Base-by-base conservation (phyloP, 148 eudicot genomes). In the Gaultheria prostrata region DNA sequence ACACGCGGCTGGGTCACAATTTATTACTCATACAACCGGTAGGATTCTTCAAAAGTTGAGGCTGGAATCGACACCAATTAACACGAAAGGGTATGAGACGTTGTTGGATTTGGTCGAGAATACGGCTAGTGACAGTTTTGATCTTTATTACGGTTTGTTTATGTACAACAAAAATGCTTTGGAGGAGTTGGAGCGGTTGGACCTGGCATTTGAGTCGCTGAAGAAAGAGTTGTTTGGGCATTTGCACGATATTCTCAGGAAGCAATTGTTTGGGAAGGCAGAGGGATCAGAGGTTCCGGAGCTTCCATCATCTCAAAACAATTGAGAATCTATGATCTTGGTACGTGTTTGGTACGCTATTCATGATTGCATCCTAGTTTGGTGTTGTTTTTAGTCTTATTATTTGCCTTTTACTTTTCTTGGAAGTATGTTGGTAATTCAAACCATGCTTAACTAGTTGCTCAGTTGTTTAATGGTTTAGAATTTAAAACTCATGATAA, bases 1-100 rank as follows among this genome's bases (percentile, higher is more conserved):
- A 43, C 85, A 91, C 28, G 98, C 98, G 0, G 98, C 98, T 0
- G 95, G 90, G 10, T 89, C 98, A 1, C 98, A 95, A 84, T 95
- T 95, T 82, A 92, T 95, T 14, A 95, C 98, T 1, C 98, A 94
- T 89, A 90, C 95, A 43, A 86, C 87, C 80, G 98, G 98, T 84
- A 89, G 98, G 85, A 85, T 95, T 56, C 84, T 94, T 84, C 92
- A 94, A 89, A 87, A 93, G 80, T 72, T 95, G 81, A 78, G 80
- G 26, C 81, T 94, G 80, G 92, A 92, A 59, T 87, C 87, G 46
- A 90, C 97, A 1, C 98, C 98, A 1, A 94, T 94, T 82, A 94
- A 92, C 76, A 94, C 98, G 0, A 93, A 91, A 85, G 98, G 98
- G 56, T 95, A 94, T 8, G 97, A 95, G 92, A 95, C 95, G 26